Evolutionary conservation across 2,329 filamentous ascomycete genomes (phyloP), one percentile per base, ranked within the genome.

Genomic region (Neofusicoccum cordaticola): DNA sequence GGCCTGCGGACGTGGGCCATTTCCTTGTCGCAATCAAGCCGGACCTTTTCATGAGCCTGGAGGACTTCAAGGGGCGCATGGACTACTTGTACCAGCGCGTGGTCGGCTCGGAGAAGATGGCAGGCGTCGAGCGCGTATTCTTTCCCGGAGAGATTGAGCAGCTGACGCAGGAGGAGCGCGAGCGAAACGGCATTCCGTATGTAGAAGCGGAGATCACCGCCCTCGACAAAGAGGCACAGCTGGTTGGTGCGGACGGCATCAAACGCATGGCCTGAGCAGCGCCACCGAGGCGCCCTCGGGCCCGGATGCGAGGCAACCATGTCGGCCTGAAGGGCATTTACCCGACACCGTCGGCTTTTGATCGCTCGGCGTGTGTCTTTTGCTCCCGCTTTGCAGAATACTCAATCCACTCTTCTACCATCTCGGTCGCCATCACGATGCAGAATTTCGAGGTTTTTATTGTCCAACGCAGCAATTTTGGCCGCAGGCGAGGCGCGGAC

Each of bases 21-120:
- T 92, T 92, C 67, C 73, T 93, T 1, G 78, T 92, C 1, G 89
- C 85, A 17, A 85, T 93, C 68, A 91, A 90, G 72, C 90, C 90
- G 0, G 89, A 93, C 69, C 77, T 93, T 19, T 93, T 93, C 67
- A 86, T 93, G 84, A 82, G 81, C 61, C 67, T 89, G 66, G 86
- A 89, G 0, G 88, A 91, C 47, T 93, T 93, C 71, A 85, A 85
- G 35, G 81, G 82, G 60, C 79, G 88, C 19, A 86, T 87, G 84
- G 83, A 86, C 63, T 83, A 85, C 73, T 73, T 87, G 27, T 85
- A 86, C 69, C 76, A 81, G 67, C 74, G 82, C n/a, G 84, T 86
- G 2, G 77, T 84, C 17, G 79, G 76, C 2, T 81, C 77, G 2
- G 82, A 87, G 41, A 85, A 79, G 71, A 83, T 83, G 79, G 76